Base-by-base conservation (phyloP, 1,284 basidiomycete genomes). In the Cutaneotrichosporon cutaneum region DNA sequence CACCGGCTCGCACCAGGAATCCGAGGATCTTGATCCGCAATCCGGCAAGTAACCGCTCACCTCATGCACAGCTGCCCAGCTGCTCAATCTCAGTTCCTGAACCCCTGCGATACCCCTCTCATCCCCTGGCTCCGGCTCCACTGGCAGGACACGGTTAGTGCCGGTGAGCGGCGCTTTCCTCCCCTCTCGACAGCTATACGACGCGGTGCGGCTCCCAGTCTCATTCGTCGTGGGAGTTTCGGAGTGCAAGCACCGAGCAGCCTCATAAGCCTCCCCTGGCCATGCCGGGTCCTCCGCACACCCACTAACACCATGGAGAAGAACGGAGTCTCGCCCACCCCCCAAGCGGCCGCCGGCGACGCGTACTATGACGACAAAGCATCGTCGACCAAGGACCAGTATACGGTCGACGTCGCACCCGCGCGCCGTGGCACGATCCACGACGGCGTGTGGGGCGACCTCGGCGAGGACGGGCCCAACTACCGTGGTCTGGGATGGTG, bases 371-470 rank as follows among this genome's bases (percentile, higher is more conserved):
- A 54, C 22, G 35, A 36, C 6, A 54, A 54, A 35, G 24, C 21
- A 3, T 39, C 22, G 13, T 35, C 33, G 6, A 27, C 9, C 11
- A 53, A 53, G 32, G 33, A 54, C 22, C 26, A 36, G 22, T 24
- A 54, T 13, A 39, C 52, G 1, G 32, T 53, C 33, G 51, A 36
- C 35, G 24, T 54, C 35, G 52, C 21, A 14, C 35, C 35, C 11
- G 52, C 22, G 2, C 52, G 52, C 11, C 52, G 22, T 22, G 22
- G 14, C 18, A 18, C 39, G n/a, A 18, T 44, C 8, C 59, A 61
- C 21, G 75, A 77, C 64, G 74, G 72, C 21, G 76, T 77, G 2
- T 77, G 75, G 71, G 76, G 76, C 39, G 67, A 68, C 22, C 61
- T 74, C 24, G 69, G 68, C 24, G 74, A 70, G 44, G 60, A 65